A percentile compares a stretch with the other conserved stretches of the same genome.
phyloP scores from a whole-genome alignment of 306 rosid genomes.

The Prunus davidiana region DNA sequence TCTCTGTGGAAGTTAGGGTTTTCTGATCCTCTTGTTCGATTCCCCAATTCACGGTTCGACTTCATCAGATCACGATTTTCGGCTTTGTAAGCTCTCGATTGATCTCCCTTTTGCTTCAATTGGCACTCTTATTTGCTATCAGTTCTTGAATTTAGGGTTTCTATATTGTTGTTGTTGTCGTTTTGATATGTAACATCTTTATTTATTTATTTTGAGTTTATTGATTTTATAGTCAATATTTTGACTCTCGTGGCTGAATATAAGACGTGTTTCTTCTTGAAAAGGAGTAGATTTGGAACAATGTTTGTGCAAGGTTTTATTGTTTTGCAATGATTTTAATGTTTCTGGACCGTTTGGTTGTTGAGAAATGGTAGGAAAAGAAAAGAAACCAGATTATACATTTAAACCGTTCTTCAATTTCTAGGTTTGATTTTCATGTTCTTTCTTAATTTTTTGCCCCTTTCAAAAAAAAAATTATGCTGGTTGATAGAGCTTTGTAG shows the following conservation, averaged over 20 bases:
- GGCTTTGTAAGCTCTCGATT: constrained; percentile 46
- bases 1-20: constrained; percentile 51
- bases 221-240: neutral
- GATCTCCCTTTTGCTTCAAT: constrained; percentile 20
- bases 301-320: neutral
- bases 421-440: neutral
- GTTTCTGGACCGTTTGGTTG: neutral
- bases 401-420: neutral
- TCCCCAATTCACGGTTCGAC: constrained; percentile 2
- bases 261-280: neutral
- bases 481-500: neutral
- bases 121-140: constrained; percentile 1
- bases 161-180: neutral
- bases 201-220: neutral
- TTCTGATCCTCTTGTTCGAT: constrained; percentile 30
- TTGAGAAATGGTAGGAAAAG: neutral
- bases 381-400: neutral
- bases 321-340: neutral
- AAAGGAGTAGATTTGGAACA: constrained; percentile 7
- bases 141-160: constrained; percentile 5
- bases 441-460: neutral
- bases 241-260: neutral
- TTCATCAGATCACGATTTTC: constrained; percentile 55
- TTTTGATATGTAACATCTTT: neutral
- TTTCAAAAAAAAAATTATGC: neutral